Evolutionary conservation across 495 filamentous ascomycete genomes (phyloP), one percentile per base, ranked within the genome.

Genomic region (Talaromyces ruber): DNA sequence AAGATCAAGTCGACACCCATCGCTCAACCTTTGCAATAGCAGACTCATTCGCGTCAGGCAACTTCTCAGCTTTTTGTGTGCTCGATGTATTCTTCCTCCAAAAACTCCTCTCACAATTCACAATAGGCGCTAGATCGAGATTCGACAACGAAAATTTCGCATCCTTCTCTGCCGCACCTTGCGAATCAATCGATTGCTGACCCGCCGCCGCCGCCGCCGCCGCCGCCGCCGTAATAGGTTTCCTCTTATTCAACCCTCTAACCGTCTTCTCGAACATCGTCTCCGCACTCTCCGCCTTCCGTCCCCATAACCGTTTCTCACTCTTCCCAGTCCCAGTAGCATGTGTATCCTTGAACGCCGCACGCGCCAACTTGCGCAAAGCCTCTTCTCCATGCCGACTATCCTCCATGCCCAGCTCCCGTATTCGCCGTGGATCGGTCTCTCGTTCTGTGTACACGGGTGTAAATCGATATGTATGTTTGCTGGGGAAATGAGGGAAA

Each of bases 341-440:
- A 34, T 76, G 74, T 26, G 73, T 79, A 30, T 79, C 73, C 62
- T 77, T 75, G 67, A 72, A 75, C 21, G 78, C 77, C 11, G 81
- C 79, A 28, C 77, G 72, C 43, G 88, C 82, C 52, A 92, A 74
- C 65, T 84, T 86, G 43, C 90, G 78, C 59, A 93, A 68, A 22
- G 88, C 88, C 63, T 89, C 84, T 73, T 93, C 89, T 2, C 86
- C 89, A 61, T 88, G 73, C 29, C 89, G 77, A 22, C 89, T 88
- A 65, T 90, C 86, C 69, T 88, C 82, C 4, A 88, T 88, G 3
- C 88, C 88, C 26, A 77, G 81, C 69, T 92, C 89, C 14, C 89
- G 78, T 58, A 92, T 87, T 68, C 83, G 84, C 51, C 87, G 76
- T 2, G 88, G 85, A 69, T 92, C 88, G 24, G 74, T 82, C 55